These are phyloP conservation scores for Chamaecyparis obtusa DNA, from an alignment of 75 land plant genomes.

Conservation along the genomic window DNA sequence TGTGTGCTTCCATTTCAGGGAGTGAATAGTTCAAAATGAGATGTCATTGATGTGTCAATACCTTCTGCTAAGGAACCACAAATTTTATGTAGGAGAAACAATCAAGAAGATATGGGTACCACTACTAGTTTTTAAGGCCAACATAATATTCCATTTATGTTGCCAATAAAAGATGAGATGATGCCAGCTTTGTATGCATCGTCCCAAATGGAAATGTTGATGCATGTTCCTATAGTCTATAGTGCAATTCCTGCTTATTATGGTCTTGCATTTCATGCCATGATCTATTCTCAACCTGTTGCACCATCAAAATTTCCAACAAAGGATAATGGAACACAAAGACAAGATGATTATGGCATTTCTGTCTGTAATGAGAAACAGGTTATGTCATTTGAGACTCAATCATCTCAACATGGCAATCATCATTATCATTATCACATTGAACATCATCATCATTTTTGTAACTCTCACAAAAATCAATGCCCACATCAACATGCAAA, in stretches of 20 bases:
- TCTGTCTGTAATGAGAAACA: not conserved
- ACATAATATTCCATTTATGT: not conserved
- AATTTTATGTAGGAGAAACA: not conserved
- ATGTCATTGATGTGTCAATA: not conserved
- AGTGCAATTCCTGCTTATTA: not conserved
- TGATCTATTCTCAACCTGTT: not conserved
- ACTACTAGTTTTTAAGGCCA: not conserved
- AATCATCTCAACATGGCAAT: not conserved
- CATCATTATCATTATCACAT: constrained; percentile 1
- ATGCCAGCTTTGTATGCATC: not conserved
- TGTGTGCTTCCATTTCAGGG: constrained; percentile 2
- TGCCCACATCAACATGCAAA: not conserved
- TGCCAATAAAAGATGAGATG: not conserved
- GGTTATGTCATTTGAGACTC: not conserved
- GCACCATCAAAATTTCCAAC: not conserved
- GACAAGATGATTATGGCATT: not conserved
- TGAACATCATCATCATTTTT: not conserved
- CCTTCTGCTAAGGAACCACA: not conserved
- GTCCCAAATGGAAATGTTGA: not conserved
- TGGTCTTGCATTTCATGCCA: not conserved
- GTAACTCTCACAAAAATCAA: not conserved
- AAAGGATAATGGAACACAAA: not conserved
- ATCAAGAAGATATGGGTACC: not conserved
- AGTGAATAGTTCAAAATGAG: not conserved
- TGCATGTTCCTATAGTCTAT: constrained; percentile 1